These are phyloP conservation scores for Pouteria glomerata DNA, from an alignment of 148 eudicot species.

Conservation along the genomic window DNA sequence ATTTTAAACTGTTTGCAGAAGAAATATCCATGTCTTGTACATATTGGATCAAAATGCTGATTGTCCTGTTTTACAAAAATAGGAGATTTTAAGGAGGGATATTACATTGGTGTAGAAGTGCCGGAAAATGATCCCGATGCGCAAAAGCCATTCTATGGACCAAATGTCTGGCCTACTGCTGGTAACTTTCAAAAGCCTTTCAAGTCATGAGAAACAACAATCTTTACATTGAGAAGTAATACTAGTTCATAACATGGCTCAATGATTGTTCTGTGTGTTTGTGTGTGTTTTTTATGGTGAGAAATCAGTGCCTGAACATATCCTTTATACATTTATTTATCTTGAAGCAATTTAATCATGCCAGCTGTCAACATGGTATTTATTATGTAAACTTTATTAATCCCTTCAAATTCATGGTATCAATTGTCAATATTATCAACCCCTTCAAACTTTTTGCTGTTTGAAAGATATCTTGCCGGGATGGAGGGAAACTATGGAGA, in stretches of 20 bases:
- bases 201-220: no score
- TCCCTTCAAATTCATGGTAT: no score
- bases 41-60: no score
- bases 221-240: no score
- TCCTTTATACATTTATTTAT: no score
- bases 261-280: neutral
- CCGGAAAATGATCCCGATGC: slow-evolving; percentile 72
- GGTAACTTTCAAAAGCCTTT: slow-evolving; percentile 40
- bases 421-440: no score
- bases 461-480: slow-evolving; percentile 63
- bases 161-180: slow-evolving; percentile 74
- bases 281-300: neutral
- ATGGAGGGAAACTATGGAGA: slow-evolving; percentile 95
- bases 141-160: slow-evolving; percentile 69
- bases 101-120: slow-evolving; percentile 84
- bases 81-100: slow-evolving; percentile 97
- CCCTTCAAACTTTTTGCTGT: slow-evolving; percentile 2
- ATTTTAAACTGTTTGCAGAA: neutral
- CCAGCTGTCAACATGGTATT: neutral
- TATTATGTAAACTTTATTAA: neutral
- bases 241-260: no score
- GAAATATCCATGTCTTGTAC: neutral
- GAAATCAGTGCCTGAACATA: no score
- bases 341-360: slow-evolving; percentile 5
- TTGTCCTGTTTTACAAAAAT: slow-evolving; percentile 21